A percentile compares a stretch with the other conserved stretches of the same genome.
Conservation (phyloP, 352 stramenopile genomes). For the Globisporangium cederbergense region DNA sequence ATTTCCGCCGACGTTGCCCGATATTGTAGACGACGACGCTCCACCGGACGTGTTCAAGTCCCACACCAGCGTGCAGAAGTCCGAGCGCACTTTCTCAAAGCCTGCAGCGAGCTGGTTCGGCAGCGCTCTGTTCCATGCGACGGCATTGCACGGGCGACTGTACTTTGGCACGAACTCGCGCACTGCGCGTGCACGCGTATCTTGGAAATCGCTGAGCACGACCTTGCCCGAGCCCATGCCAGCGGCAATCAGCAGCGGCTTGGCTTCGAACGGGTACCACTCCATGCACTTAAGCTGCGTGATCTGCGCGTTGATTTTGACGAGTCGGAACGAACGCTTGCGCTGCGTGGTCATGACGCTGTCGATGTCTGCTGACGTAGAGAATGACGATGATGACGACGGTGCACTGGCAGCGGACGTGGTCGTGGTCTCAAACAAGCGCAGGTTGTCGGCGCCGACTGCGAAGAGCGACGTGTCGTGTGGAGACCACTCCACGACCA, state of each 20-base stretch:
- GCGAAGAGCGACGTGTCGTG: slow-evolving; percentile 82
- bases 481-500: slow-evolving; percentile 82
- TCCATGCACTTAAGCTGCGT: slow-evolving; percentile 81
- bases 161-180: slow-evolving; percentile 82
- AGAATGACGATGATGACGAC: neutral
- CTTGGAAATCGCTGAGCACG: slow-evolving; percentile 78
- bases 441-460: slow-evolving; percentile 77
- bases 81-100: slow-evolving; percentile 86
- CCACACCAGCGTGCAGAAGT: slow-evolving; percentile 85
- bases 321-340: slow-evolving; percentile 77
- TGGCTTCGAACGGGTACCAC: slow-evolving; percentile 76
- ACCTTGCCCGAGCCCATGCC: slow-evolving; percentile 78
- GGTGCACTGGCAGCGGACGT: slow-evolving; percentile 3
- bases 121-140: slow-evolving; percentile 77
- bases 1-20: slow-evolving; percentile 21
- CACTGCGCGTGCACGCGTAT: slow-evolving; percentile 54
- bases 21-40: slow-evolving; percentile 12
- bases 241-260: slow-evolving; percentile 71
- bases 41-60: slow-evolving; percentile 58
- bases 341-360: slow-evolving; percentile 58
- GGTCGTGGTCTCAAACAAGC: slow-evolving; percentile 70
- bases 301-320: slow-evolving; percentile 77
- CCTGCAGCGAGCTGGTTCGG: slow-evolving; percentile 76
- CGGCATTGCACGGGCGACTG: slow-evolving; percentile 75
- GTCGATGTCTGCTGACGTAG: neutral